Percentiles rank a stretch among this genome's conserved stretches.
These are phyloP conservation scores for Quercus variabilis DNA, from an alignment of 306 rosid species.

Conservation along the genomic window DNA sequence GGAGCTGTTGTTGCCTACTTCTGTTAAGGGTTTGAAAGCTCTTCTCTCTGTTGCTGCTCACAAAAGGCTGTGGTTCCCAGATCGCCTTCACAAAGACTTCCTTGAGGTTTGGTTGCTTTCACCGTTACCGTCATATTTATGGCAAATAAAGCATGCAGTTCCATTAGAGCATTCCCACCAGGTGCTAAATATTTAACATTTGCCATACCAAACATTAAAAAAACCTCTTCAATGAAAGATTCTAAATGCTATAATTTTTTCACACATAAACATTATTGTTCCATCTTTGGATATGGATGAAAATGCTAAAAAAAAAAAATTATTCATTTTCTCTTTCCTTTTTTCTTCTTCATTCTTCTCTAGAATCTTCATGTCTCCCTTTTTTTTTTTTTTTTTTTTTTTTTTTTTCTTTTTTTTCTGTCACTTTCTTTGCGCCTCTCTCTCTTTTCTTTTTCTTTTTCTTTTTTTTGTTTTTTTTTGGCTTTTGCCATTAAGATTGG, in stretches of 20 bases:
- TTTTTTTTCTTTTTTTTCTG: accelerated
- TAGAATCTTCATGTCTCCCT: too few species aligned
- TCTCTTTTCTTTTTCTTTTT: too few species aligned
- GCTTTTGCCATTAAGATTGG: too few species aligned
- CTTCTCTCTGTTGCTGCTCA: constrained; percentile 53
- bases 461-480: too few species aligned
- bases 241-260: too few species aligned
- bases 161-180: too few species aligned
- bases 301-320: too few species aligned
- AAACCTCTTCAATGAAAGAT: accelerated
- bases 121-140: background rate
- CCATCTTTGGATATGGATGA: accelerated
- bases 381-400: too few species aligned
- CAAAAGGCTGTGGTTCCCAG: constrained; percentile 53
- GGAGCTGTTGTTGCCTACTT: constrained; percentile 60
- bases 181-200: accelerated
- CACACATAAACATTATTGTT: accelerated
- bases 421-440: too few species aligned
- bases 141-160: background rate
- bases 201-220: accelerated
- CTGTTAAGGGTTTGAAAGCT: constrained; percentile 43
- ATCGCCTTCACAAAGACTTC: constrained; percentile 46
- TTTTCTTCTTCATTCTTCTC: too few species aligned
- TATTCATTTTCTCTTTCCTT: too few species aligned
- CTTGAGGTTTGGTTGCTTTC: constrained; percentile 46